Percentiles rank a stretch among this genome's conserved stretches.
These are phyloP conservation scores for Kregervanrija delftensis DNA, from an alignment of 805 yeast genomes.

Conservation along the genomic window DNA sequence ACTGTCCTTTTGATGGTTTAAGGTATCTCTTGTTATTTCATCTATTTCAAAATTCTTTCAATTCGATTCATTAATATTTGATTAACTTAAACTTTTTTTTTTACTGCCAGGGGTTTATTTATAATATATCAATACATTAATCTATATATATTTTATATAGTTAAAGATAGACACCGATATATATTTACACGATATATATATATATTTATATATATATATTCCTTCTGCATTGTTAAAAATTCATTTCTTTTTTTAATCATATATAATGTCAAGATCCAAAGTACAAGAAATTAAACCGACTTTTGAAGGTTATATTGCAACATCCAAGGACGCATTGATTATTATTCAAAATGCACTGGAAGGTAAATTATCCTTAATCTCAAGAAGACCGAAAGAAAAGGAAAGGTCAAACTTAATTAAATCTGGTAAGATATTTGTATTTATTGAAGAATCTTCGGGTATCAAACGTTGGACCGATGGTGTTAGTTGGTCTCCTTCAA, in stretches of 20 bases:
- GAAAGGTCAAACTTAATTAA: constrained; percentile 61
- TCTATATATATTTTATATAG: too few species aligned
- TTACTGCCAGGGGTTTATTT: too few species aligned
- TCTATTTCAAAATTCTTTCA: too few species aligned
- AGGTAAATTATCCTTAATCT: constrained; percentile 51
- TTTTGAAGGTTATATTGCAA: constrained; percentile 67
- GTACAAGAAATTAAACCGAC: constrained; percentile 37
- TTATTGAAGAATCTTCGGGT: constrained; percentile 74
- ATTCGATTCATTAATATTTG: too few species aligned
- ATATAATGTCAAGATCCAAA: not conserved
- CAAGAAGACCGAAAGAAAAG: constrained; percentile 75
- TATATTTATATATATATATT: not conserved
- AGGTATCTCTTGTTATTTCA: too few species aligned
- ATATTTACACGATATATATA: not conserved
- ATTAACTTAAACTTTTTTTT: too few species aligned
- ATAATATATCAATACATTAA: too few species aligned
- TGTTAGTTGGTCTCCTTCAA: constrained; percentile 87
- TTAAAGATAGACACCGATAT: too few species aligned
- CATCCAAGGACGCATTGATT: constrained; percentile 76
- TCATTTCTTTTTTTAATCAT: not conserved
- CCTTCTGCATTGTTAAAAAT: not conserved
- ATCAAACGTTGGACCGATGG: constrained; percentile 97
- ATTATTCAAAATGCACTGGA: constrained; percentile 74
- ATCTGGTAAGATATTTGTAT: constrained; percentile 79
- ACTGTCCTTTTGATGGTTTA: too few species aligned